phyloP scores from a whole-genome alignment of 2,329 filamentous ascomycete species.

The Colletotrichum destructivum region DNA sequence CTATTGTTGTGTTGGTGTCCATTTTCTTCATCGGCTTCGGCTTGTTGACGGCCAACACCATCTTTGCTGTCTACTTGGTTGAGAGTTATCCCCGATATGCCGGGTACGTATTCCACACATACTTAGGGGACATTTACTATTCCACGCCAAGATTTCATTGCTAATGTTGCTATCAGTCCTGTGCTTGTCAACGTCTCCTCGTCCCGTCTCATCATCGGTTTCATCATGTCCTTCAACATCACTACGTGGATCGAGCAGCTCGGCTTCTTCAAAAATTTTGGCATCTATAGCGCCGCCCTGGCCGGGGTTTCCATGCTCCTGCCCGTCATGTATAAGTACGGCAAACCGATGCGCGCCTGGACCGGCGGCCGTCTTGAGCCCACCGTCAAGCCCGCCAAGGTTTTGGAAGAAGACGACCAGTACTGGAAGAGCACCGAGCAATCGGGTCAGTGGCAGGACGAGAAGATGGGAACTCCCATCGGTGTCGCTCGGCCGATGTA shows the following conservation, averaged over 20 bases:
- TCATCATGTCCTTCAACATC: slow-evolving; percentile 49
- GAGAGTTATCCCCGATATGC: slow-evolving; percentile 52
- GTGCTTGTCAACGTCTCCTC: slow-evolving; percentile 54
- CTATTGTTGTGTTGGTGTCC: slow-evolving; percentile 49
- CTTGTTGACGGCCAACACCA: slow-evolving; percentile 49
- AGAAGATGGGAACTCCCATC: slow-evolving; percentile 36
- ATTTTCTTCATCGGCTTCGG: slow-evolving; percentile 50
- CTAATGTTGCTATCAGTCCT: slow-evolving; percentile 45
- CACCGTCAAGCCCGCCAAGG: slow-evolving; percentile 26
- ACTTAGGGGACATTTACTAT: too few relatives aligned
- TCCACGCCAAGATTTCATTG: not conserved
- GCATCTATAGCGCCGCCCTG: slow-evolving; percentile 52
- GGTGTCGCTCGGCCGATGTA: slow-evolving; percentile 31
- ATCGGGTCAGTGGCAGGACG: slow-evolving; percentile 40
- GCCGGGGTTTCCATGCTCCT: slow-evolving; percentile 50
- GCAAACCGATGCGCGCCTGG: slow-evolving; percentile 43
- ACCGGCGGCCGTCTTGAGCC: slow-evolving; percentile 42
- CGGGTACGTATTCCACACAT: slow-evolving; percentile 31
- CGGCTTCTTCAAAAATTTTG: slow-evolving; percentile 50
- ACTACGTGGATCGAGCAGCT: slow-evolving; percentile 49
- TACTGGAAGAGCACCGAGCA: slow-evolving; percentile 41
- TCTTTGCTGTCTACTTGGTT: slow-evolving; percentile 51
- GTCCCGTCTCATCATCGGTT: slow-evolving; percentile 51
- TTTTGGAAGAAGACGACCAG: slow-evolving; percentile 40
- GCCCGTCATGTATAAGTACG: slow-evolving; percentile 48